These are phyloP conservation scores for Suillus variegatus DNA, from an alignment of 768 basidiomycete genomes.

Conservation along the genomic window DNA sequence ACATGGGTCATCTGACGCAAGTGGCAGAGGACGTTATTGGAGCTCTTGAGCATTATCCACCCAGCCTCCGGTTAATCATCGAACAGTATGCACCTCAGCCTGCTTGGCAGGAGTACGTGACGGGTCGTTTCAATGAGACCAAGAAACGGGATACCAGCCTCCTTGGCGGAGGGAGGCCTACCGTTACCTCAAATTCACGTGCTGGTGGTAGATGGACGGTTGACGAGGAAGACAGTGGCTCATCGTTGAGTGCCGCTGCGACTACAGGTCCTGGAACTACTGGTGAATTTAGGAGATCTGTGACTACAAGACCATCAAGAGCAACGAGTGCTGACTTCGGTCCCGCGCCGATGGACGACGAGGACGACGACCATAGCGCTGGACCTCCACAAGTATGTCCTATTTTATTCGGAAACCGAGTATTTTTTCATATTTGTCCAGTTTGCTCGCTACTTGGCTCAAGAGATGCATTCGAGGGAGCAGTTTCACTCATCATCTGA, in stretches of 20 bases:
- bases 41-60: slow-evolving; percentile 85
- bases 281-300: slow-evolving; percentile 61
- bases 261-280: slow-evolving; percentile 18
- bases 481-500: slow-evolving; percentile 55
- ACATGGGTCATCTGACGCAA: slow-evolving; percentile 96
- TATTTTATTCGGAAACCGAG: slow-evolving; percentile 5
- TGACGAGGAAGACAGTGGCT: slow-evolving; percentile 58
- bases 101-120: slow-evolving; percentile 90
- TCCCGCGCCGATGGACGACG: slow-evolving; percentile 48
- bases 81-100: slow-evolving; percentile 69
- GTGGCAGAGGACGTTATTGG: slow-evolving; percentile 94
- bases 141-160: slow-evolving; percentile 78
- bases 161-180: slow-evolving; percentile 86
- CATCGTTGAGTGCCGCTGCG: slow-evolving; percentile 13
- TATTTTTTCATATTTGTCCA: slow-evolving; percentile 27
- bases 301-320: slow-evolving; percentile 41
- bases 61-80: slow-evolving; percentile 68
- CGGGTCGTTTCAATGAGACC: slow-evolving; percentile 81
- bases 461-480: slow-evolving; percentile 68
- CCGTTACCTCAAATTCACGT: slow-evolving; percentile 39
- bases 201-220: slow-evolving; percentile 58
- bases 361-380: slow-evolving; percentile 41
- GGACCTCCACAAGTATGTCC: slow-evolving; percentile 46
- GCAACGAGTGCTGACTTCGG: slow-evolving; percentile 70
- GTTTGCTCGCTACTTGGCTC: slow-evolving; percentile 81